Evolutionary conservation across 192 early-diverging fungal genomes (phyloP), one percentile per base, ranked within the genome.

Genomic region (Thamnidium elegans): DNA sequence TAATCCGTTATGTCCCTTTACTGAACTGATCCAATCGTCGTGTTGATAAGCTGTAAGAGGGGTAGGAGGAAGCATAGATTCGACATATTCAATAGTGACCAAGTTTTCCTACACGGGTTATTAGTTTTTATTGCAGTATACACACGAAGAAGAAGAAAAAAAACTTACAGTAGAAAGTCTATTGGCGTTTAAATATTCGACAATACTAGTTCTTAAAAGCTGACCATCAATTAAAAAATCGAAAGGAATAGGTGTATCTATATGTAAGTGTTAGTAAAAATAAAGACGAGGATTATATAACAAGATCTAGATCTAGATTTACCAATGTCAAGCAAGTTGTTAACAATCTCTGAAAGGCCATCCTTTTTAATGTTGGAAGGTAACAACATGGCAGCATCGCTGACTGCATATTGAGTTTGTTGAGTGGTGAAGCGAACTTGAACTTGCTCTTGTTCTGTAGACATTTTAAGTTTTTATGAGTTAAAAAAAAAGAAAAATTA

Each of bases 11-110:
- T 39, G 19, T 34, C 70, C 73, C 56, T 84, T 73, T 7, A 92
- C 90, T 23, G 88, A 87, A 63, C 88, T 88, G 64, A 98, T 89
- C 96, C 96, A 98, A 73, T 98, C 96, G 66, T 97, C 94, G 64
- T 95, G 94, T 68, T 93, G 86, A 65, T 85, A 90, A 19, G 92
- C 81, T 14, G 88, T 85, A 34, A 92, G 70, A 48, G 84, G 81
- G 13, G 80, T 85, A 15, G 96, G 96, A 13, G 95, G 95, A 48
- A 92, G 82, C 80, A 91, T 86, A 7, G 91, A 89, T 72, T 94
- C 90, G n/a, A 97, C 86, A 80, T 95, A 97, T 77, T 98, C 93
- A 45, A 98, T 74, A 30, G 82, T 86, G 62, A 98, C 69, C 7
- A 91, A 77, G 55, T 93, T 92, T 82, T 98, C 94, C 78, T 84